Evolutionary conservation across 192 early-diverging fungal genomes (phyloP).

Genomic region (Coemansia sp.): DNA sequence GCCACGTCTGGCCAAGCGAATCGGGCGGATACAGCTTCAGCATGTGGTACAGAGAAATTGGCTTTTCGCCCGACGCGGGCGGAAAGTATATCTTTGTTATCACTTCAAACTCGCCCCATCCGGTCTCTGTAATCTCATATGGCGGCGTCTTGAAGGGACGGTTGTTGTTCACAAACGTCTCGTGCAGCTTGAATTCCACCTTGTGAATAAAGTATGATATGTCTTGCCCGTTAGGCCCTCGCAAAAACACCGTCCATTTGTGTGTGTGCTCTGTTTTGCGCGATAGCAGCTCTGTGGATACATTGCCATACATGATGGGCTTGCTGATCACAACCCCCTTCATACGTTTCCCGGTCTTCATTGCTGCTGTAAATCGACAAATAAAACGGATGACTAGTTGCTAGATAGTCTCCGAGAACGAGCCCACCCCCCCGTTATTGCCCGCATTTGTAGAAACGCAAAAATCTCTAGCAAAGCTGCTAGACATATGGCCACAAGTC

Average conservation of each 20-base stretch:
- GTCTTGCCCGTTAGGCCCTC: conserved; percentile 84
- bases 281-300: conserved; percentile 66
- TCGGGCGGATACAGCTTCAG: conserved; percentile 81
- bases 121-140: conserved; percentile 92
- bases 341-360: conserved; percentile 51
- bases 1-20: conserved; percentile 41
- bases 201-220: conserved; percentile 81
- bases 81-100: conserved; percentile 88
- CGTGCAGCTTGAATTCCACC: conserved; percentile 94
- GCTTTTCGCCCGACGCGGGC: conserved; percentile 72
- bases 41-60: conserved; percentile 83
- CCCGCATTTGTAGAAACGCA: neutral
- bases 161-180: conserved; percentile 73
- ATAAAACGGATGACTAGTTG: neutral
- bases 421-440: neutral
- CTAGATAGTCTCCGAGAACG: no score
- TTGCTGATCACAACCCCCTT: conserved; percentile 67
- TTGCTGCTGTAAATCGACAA: neutral
- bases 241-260: conserved; percentile 90
- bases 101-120: conserved; percentile 99
- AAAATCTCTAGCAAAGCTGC: neutral
- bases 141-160: conserved; percentile 72
- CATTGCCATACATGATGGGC: conserved; percentile 87
- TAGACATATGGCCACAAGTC: neutral
- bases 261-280: conserved; percentile 89